Evolutionary conservation across 176 grass and related monocot genomes (phyloP), one percentile per base, ranked within the genome.

Genomic region (Oryza officinalis): DNA sequence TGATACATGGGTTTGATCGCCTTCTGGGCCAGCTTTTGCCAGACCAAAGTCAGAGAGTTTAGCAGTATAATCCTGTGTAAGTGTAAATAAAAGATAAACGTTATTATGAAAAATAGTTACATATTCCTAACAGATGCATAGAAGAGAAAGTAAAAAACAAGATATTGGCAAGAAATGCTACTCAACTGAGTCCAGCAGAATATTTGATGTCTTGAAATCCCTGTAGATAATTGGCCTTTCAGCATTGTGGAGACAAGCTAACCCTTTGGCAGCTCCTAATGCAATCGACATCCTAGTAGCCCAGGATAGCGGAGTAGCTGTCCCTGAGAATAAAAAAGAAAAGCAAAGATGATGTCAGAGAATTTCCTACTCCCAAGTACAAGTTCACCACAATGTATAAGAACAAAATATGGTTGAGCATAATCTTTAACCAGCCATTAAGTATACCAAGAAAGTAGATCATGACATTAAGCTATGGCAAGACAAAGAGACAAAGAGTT

Each of bases 201-300:
- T 99, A 87, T 99, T 99, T 78, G 96, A 99, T 74, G 96, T 99
- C 88, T 99, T 99, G 78, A 99, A 99, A 90, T 99, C 96, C 65
- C 96, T 89, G 80, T 99, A 99, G 79, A 99, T 99, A 65, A 99
- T 88, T 35, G 93, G 91, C 78, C 84, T 96, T 91, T 96, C 89
- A 33, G 96, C 91, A 76, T 94, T 94, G 79, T 99, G 96, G 67
- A 99, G 96, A 73, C 94, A 96, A 81, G 96, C 96, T 40, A 99
- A 75, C 8, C 96, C 96, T 90, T 99, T 96, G 76, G 96, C 96
- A 83, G 96, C 96, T 72, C 96, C 96, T 40, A 99, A 72, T 86
- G 96, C 96, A 37, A 99, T 96, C 10, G 91, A 96, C 96, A 99
- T 99, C 94, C 96, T 92, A 23, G 93, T 99, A 20, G 87, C 86